phyloP scores from a whole-genome alignment of 257 asterid genomes.

The Salvia miltiorrhiza region DNA sequence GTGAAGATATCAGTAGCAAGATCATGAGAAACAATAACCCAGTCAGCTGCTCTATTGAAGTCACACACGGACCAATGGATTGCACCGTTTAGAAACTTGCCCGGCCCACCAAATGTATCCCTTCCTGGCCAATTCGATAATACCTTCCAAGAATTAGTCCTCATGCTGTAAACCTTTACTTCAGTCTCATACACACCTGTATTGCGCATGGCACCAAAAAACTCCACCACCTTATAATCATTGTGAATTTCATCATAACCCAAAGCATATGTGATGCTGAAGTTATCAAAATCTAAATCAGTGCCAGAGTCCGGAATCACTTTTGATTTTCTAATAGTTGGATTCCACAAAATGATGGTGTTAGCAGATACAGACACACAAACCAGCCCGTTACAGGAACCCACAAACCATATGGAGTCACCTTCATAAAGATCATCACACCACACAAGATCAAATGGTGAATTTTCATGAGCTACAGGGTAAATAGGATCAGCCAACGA shows the following conservation, averaged over 20 bases:
- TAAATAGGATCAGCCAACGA: slow-evolving; percentile 12
- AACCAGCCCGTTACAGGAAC: slow-evolving; percentile 29
- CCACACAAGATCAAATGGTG: slow-evolving; percentile 17
- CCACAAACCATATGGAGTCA: slow-evolving; percentile 6
- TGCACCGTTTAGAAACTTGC: slow-evolving; percentile 24
- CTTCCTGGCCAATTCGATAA: slow-evolving; percentile 12
- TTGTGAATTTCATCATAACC: slow-evolving; percentile 22
- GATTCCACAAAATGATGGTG: slow-evolving; percentile 26
- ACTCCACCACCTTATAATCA: slow-evolving; percentile 30
- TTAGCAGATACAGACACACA: slow-evolving; percentile 8
- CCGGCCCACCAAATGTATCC: slow-evolving; percentile 8
- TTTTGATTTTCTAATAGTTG: neutral
- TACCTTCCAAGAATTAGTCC: slow-evolving; percentile 21
- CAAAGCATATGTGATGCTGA: slow-evolving; percentile 9
- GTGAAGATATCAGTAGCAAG: slow-evolving; percentile 16
- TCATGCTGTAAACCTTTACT: slow-evolving; percentile 26
- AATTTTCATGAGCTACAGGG: neutral
- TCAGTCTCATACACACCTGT: neutral
- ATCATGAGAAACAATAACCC: slow-evolving; percentile 21
- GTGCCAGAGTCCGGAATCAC: slow-evolving; percentile 17
- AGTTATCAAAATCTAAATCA: neutral
- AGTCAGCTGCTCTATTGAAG: neutral
- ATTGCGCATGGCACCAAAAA: neutral
- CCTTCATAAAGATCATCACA: slow-evolving; percentile 2
- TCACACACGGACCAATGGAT: slow-evolving; percentile 22